Percentiles rank a stretch among this genome's conserved stretches.
Evolutionary conservation across 371 early-diverging fungal species (phyloP).

Genomic region (Lichtheimia ornata): DNA sequence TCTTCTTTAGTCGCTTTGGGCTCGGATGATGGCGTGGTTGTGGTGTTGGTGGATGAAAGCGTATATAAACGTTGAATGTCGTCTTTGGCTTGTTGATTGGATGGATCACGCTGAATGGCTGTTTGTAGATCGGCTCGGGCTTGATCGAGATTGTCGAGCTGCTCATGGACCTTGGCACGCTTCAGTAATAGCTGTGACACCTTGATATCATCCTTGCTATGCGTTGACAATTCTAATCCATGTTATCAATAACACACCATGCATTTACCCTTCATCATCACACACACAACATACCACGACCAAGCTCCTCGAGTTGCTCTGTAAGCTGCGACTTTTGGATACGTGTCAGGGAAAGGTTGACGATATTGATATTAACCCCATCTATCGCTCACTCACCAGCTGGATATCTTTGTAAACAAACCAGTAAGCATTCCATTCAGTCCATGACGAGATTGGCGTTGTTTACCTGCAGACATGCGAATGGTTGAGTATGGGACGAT

Average conservation of each 20-base stretch:
- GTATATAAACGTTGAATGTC: slow-evolving; percentile 20
- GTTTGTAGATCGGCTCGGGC: slow-evolving; percentile 42
- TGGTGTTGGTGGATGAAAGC: background rate
- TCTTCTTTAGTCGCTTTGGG: background rate
- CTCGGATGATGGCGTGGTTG: background rate
- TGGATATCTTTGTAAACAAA: background rate
- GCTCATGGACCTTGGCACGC: slow-evolving; percentile 39
- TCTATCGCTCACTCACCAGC: background rate
- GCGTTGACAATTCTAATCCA: slow-evolving; percentile 14
- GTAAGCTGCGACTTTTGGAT: background rate
- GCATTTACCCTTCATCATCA: background rate
- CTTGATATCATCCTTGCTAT: slow-evolving; percentile 18
- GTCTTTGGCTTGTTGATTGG: slow-evolving; percentile 33
- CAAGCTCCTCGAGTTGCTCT: background rate
- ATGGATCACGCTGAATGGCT: slow-evolving; percentile 37
- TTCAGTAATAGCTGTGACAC: slow-evolving; percentile 25
- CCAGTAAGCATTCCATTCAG: too few species aligned
- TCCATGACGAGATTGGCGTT: too few species aligned
- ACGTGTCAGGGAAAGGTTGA: background rate
- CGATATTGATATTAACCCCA: too few species aligned
- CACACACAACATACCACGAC: too few species aligned
- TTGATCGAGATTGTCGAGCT: slow-evolving; percentile 24
- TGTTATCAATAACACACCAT: background rate
- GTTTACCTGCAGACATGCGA: background rate
- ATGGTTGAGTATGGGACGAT: background rate